Evolutionary conservation across 352 stramenopile species (phyloP), one percentile per base, ranked within the genome.

Genomic region (Phytophthora pluvialis): DNA sequence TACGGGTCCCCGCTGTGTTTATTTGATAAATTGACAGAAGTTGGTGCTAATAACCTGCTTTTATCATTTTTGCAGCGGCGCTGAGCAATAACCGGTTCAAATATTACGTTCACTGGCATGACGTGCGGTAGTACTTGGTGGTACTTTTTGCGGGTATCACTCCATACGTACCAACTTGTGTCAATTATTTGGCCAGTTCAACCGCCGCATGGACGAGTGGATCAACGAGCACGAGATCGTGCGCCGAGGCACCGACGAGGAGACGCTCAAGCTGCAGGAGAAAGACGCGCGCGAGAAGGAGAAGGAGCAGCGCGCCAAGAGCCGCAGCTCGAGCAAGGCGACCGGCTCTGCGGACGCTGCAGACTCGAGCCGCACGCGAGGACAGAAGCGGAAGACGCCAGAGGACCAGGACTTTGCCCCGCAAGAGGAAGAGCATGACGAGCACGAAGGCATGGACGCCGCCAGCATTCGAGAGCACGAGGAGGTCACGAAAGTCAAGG

Each of bases 391-490:
- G 52, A 94, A 94, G 67, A 75, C 67, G n/a, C 55, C 78, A 13
- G 80, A 88, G 38, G 76, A 82, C 40, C 72, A 90, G 55, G 83
- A 92, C 28, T 93, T 98, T 59, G 63, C 82, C 7, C 92, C 96
- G 25, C 86, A 94, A 57, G 77, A 86, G 25, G 84, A 93, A 51
- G 91, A 98, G 60, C 91, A 99, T 53, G 97, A 99, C 70, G 97
- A 99, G 73, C 97, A 99, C 67, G 96, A 99, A 90, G 97, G 97
- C 32, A 96, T 99, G 77, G 97, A 99, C 75, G 97, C 98, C 53
- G 97, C 93, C 12, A 97, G 90, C 33, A 90, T 99, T 45, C 90
- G 95, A 60, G 97, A 99, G 70, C 97, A 99, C 78, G 97, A 99
- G 67, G 96, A 99, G 66, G 94, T 99, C 11, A 99, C 96, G 28